These are phyloP conservation scores for Nakaseomyces sp. DNA, from an alignment of 1,139 yeast species.

Conservation along the genomic window DNA sequence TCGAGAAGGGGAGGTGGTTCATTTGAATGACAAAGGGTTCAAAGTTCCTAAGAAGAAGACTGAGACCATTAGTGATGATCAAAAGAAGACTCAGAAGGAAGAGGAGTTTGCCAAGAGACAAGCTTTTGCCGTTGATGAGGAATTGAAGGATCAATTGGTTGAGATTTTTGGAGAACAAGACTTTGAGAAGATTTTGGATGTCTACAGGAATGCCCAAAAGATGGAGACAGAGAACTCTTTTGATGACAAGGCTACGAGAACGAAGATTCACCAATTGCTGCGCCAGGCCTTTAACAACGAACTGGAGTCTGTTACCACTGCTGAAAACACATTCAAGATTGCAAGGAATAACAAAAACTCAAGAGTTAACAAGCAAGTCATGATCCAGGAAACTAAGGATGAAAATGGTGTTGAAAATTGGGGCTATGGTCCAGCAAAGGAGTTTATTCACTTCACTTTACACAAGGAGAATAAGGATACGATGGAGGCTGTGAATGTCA, in stretches of 20 bases:
- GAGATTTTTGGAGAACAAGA: slow-evolving; percentile 53
- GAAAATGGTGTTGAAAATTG: slow-evolving; percentile 38
- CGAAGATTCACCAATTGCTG: slow-evolving; percentile 65
- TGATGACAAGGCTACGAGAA: slow-evolving; percentile 62
- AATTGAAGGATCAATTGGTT: slow-evolving; percentile 40
- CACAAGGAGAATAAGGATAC: slow-evolving; percentile 96
- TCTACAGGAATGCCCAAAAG: slow-evolving; percentile 50
- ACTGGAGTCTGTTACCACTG: slow-evolving; percentile 71
- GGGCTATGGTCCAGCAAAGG: slow-evolving; percentile 60
- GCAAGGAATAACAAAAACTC: slow-evolving; percentile 40
- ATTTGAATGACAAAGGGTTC: slow-evolving; percentile 65
- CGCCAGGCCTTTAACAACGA: slow-evolving; percentile 66
- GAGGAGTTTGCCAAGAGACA: slow-evolving; percentile 36
- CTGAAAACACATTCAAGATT: slow-evolving; percentile 54
- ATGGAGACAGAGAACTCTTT: slow-evolving; percentile 52
- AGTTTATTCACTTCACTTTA: slow-evolving; percentile 66
- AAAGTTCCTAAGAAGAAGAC: slow-evolving; percentile 42
- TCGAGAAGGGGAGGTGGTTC: slow-evolving; percentile 59
- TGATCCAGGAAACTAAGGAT: slow-evolving; percentile 41
- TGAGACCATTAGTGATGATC: slow-evolving; percentile 35
- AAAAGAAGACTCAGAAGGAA: slow-evolving; percentile 32
- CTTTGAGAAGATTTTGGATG: slow-evolving; percentile 46
- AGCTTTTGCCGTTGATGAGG: slow-evolving; percentile 41
- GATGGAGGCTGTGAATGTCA: slow-evolving; percentile 80
- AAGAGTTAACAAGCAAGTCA: slow-evolving; percentile 34